phyloP scores from a whole-genome alignment of 371 early-diverging fungal genomes.

The Fennellomyces sp. region DNA sequence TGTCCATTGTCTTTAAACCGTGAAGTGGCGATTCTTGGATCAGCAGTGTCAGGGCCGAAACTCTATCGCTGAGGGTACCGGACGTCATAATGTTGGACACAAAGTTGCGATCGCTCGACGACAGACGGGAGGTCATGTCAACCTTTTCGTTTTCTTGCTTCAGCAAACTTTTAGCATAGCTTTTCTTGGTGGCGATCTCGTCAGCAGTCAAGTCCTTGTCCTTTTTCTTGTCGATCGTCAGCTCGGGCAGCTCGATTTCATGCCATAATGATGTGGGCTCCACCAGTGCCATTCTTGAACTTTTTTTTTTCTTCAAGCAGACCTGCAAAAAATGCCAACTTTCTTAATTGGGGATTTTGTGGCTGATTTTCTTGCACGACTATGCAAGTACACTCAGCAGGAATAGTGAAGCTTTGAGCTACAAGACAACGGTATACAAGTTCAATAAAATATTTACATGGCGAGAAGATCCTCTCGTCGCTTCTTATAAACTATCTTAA shows the following conservation, averaged over 20 bases:
- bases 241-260: slow-evolving; percentile 32
- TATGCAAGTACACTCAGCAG: too few species aligned
- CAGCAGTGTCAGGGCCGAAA: slow-evolving; percentile 90
- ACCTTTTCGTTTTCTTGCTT: slow-evolving; percentile 72
- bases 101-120: slow-evolving; percentile 83
- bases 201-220: slow-evolving; percentile 34
- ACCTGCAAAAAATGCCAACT: background rate
- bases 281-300: background rate
- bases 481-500: background rate
- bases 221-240: slow-evolving; percentile 24
- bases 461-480: background rate
- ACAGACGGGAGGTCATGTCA: slow-evolving; percentile 57
- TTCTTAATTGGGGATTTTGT: background rate
- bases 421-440: too few species aligned
- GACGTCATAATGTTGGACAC: slow-evolving; percentile 84
- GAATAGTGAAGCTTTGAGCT: too few species aligned
- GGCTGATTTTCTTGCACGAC: background rate
- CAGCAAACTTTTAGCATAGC: slow-evolving; percentile 67
- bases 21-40: slow-evolving; percentile 94
- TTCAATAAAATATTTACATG: too few species aligned
- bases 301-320: background rate
- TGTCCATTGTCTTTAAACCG: slow-evolving; percentile 74
- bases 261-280: slow-evolving; percentile 64
- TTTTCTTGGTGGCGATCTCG: slow-evolving; percentile 48
- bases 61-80: slow-evolving; percentile 92